These are phyloP conservation scores for Scheffersomyces quercinus DNA, from an alignment of 1,139 yeast species.

Conservation along the genomic window DNA sequence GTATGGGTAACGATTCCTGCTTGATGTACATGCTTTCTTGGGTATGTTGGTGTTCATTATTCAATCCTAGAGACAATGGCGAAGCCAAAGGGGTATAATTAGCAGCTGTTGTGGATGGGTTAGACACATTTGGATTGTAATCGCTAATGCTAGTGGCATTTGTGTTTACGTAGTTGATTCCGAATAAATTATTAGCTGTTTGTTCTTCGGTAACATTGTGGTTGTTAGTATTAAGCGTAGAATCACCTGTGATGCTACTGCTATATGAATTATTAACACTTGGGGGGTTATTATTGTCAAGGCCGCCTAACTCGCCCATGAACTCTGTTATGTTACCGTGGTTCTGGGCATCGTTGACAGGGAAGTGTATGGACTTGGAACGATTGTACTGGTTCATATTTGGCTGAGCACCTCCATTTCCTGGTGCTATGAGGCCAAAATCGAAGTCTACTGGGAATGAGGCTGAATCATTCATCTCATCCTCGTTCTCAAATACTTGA, in stretches of 20 bases:
- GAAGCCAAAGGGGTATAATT: neutral
- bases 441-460: slow-evolving; percentile 33
- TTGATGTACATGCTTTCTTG: neutral
- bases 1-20: neutral
- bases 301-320: neutral
- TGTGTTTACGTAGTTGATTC: neutral
- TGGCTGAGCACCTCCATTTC: neutral
- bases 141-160: neutral
- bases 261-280: neutral
- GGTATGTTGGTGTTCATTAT: neutral
- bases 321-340: neutral
- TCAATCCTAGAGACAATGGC: neutral
- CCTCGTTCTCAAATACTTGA: slow-evolving; percentile 1
- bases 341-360: neutral
- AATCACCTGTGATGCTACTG: neutral
- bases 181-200: neutral
- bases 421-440: slow-evolving; percentile 24
- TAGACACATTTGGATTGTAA: too few relatives aligned
- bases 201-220: neutral
- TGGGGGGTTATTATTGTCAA: neutral
- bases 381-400: neutral
- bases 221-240: neutral
- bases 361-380: neutral
- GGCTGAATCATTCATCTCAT: neutral
- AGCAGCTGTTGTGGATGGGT: too few relatives aligned